phyloP scores from a whole-genome alignment of 2,329 filamentous ascomycete genomes.

The Alternaria consortialis region DNA sequence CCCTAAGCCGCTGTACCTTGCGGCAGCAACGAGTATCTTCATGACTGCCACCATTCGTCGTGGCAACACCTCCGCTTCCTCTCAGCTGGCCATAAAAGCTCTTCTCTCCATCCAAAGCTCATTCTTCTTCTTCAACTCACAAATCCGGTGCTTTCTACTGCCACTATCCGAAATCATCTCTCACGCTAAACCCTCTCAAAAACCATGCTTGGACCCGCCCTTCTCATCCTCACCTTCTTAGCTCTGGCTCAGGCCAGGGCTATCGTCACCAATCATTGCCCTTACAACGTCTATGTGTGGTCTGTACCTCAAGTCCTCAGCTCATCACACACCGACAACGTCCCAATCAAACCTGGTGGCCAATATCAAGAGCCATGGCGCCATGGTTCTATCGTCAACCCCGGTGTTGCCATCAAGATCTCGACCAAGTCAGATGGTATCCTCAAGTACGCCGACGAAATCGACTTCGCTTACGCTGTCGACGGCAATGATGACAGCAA shows the following conservation, averaged over 20 bases:
- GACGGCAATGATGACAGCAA: conserved; percentile 22
- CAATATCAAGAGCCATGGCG: conserved; percentile 38
- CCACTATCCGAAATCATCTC: conserved; percentile 15
- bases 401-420: conserved; percentile 41
- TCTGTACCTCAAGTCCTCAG: conserved; percentile 26
- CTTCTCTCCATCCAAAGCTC: conserved; percentile 2
- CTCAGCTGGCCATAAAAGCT: conserved; percentile 4
- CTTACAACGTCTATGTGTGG: conserved; percentile 33
- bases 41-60: conserved; percentile 13
- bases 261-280: conserved; percentile 40
- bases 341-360: conserved; percentile 26
- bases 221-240: conserved; percentile 27
- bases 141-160: conserved; percentile 16
- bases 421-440: conserved; percentile 33
- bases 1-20: background rate
- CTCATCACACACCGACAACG: conserved; percentile 24
- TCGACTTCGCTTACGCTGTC: conserved; percentile 39
- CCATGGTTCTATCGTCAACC: conserved; percentile 24
- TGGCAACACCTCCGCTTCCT: conserved; percentile 5
- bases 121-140: conserved; percentile 27
- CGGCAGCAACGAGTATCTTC: background rate
- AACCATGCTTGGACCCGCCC: conserved; percentile 28
- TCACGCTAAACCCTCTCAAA: background rate
- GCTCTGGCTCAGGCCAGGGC: conserved; percentile 34
- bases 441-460: conserved; percentile 24